Evolutionary conservation across 352 stramenopile genomes (phyloP).

Genomic region (Pythium plurisporium): DNA sequence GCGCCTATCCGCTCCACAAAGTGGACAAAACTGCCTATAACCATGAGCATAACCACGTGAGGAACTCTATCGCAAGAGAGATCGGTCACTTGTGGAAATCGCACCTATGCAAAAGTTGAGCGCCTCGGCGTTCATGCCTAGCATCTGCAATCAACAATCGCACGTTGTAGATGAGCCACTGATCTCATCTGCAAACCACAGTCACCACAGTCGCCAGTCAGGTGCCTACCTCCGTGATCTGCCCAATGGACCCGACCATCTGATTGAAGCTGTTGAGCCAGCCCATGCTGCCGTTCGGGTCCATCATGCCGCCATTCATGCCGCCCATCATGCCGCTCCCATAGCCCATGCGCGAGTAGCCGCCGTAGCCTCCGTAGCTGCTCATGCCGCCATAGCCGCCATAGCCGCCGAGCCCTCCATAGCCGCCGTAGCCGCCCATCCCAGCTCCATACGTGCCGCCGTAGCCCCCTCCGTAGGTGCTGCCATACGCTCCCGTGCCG

Average conservation of each 20-base stretch:
- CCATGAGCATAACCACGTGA: neutral
- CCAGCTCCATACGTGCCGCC: conserved; percentile 8
- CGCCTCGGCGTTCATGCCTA: conserved; percentile 39
- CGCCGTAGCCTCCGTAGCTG: conserved; percentile 16
- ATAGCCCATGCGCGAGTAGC: conserved; percentile 20
- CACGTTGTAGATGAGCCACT: no score
- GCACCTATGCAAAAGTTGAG: conserved; percentile 35
- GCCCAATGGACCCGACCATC: conserved; percentile 30
- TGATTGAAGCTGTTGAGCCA: conserved; percentile 38
- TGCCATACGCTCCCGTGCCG: conserved; percentile 1
- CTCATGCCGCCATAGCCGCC: conserved; percentile 16
- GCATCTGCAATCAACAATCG: conserved; percentile 17
- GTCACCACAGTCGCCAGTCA: neutral
- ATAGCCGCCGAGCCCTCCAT: neutral
- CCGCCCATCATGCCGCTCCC: conserved; percentile 25
- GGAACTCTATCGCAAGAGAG: no score
- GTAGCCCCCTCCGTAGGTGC: conserved; percentile 16
- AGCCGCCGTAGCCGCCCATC: neutral
- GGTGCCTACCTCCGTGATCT: conserved; percentile 45
- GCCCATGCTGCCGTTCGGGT: conserved; percentile 28
- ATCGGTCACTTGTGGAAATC: no score
- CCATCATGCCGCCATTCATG: conserved; percentile 26
- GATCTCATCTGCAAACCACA: neutral
- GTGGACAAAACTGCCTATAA: conserved; percentile 67
- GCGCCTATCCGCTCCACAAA: conserved; percentile 80